Base-by-base conservation (phyloP, 768 basidiomycete genomes). In the Kwoniella newhampshirensis region DNA sequence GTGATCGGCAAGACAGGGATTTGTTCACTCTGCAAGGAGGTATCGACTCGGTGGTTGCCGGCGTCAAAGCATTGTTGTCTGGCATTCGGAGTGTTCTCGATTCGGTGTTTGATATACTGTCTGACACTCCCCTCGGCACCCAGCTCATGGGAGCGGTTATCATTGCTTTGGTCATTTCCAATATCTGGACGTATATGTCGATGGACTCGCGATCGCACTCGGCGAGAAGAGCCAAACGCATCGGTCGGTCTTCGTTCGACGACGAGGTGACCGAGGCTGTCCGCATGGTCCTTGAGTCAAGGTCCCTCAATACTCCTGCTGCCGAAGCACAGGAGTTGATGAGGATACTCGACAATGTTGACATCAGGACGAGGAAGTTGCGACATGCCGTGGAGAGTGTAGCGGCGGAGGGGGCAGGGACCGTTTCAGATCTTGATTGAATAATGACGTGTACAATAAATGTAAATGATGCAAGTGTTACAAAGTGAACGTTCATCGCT, bases 181-280 rank as follows among this genome's bases (percentile, higher is more conserved):
- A 76, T 46, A 42, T 75, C 18, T 76, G 66, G 53, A 76, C 73
- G 7, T 75, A 72, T 50, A 36, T 57, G 3, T 66, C 13, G 53
- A 65, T 53, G 36, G 57, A 51, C 51, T 37, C 27, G 17, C 25
- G 23, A 46, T 25, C 60, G 15, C n/a, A 45, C 32, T 42, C 26
- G 17, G 35, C 51, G 44, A 23, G 55, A 25, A 25, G 62, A 36
- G 37, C 30, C 13, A 53, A 42, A 46, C 43, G 58, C 44, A 48
- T 54, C 21, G 45, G 54, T 39, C 35, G 37, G 54, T 17, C 23
- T 26, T 17, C 37, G 13, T 53, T 17, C 15, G 60, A 60, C 26
- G 58, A 62, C 27, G 67, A 68, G 5, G 20, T 73, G 21, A 51
- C 52, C 1, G 63, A 66, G 25, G 66, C 61, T 3, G 50, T 73